These are phyloP conservation scores for Boletales sp. DNA, from an alignment of 768 basidiomycete genomes.

Conservation along the genomic window DNA sequence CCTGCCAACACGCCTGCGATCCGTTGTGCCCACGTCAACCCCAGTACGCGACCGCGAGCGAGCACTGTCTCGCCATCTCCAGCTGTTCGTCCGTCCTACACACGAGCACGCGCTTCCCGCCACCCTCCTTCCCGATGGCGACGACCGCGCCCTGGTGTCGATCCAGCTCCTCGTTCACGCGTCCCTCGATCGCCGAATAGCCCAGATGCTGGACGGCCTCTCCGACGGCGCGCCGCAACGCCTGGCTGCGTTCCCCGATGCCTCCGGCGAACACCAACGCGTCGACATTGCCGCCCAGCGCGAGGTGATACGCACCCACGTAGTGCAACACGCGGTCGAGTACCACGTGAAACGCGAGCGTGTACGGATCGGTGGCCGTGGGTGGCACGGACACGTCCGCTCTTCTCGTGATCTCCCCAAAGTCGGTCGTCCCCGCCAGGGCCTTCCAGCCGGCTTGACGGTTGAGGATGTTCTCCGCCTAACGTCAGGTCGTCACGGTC, in stretches of 20 bases:
- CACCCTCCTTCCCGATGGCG: conserved; percentile 39
- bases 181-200: conserved; percentile 45
- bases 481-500: conserved; percentile 2
- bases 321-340: conserved; percentile 72
- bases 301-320: conserved; percentile 71
- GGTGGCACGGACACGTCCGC: conserved; percentile 28
- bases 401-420: conserved; percentile 57
- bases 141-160: conserved; percentile 38
- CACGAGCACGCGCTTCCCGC: conserved; percentile 43
- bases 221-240: conserved; percentile 58
- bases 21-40: conserved; percentile 1
- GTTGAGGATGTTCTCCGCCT: conserved; percentile 74
- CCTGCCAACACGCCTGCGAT: too few species aligned
- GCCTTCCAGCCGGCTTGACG: conserved; percentile 75
- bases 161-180: conserved; percentile 43
- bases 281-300: conserved; percentile 64
- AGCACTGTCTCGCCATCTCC: conserved; percentile 46
- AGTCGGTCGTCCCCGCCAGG: conserved; percentile 78
- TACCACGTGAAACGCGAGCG: conserved; percentile 76
- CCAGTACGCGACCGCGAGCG: conserved; percentile 16
- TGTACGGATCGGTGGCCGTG: conserved; percentile 35
- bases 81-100: conserved; percentile 67
- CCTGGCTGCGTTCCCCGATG: conserved; percentile 73
- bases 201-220: conserved; percentile 58
- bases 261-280: conserved; percentile 86